Evolutionary conservation across 192 early-diverging fungal species (phyloP).

Genomic region (Entomortierella parvispora): DNA sequence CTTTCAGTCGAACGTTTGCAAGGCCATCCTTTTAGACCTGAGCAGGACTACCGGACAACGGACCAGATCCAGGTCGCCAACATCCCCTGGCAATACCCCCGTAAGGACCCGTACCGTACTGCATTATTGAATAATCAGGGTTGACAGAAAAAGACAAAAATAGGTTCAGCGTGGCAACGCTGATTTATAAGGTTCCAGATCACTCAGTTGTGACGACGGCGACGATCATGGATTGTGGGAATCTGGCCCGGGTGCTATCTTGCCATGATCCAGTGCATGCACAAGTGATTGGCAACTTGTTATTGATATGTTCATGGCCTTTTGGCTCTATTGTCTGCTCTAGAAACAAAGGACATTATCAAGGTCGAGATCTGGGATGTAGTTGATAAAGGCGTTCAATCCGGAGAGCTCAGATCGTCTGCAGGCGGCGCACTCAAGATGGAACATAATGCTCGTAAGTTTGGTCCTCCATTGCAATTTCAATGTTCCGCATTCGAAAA

Average conservation of each 20-base stretch:
- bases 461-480: neutral
- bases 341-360: conserved; percentile 66
- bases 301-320: neutral
- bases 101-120: conserved; percentile 17
- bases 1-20: conserved; percentile 62
- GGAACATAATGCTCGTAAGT: conserved; percentile 47
- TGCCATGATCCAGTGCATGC: too few species aligned
- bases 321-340: neutral
- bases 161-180: too few species aligned
- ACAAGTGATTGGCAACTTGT: too few species aligned
- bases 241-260: neutral
- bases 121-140: too few species aligned
- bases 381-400: conserved; percentile 61
- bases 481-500: neutral
- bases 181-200: neutral
- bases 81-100: conserved; percentile 67
- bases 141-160: too few species aligned
- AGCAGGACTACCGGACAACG: conserved; percentile 60
- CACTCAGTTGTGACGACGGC: too few species aligned
- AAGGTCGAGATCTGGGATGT: conserved; percentile 73
- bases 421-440: conserved; percentile 41
- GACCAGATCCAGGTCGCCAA: conserved; percentile 69
- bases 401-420: conserved; percentile 14
- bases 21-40: conserved; percentile 52
- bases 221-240: neutral